Evolutionary conservation across 2,329 filamentous ascomycete genomes (phyloP).

Genomic region (Xylaria sp.): DNA sequence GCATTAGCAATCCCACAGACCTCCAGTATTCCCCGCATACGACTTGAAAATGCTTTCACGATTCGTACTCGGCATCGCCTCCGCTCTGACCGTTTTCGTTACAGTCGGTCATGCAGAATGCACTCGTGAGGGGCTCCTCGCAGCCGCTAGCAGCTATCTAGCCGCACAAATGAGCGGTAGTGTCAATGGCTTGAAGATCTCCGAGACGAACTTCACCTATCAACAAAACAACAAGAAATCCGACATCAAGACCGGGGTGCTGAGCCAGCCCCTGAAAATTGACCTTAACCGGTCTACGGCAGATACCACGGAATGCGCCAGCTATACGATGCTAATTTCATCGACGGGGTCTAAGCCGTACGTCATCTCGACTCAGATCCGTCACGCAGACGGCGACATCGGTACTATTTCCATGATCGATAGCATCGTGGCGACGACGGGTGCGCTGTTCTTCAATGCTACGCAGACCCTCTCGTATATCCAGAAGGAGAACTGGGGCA

Average conservation of each 20-base stretch:
- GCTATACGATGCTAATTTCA: constrained; percentile 53
- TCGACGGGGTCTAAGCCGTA: constrained; percentile 49
- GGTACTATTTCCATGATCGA: constrained; percentile 49
- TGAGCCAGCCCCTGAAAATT: constrained; percentile 44
- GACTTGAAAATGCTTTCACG: constrained; percentile 17
- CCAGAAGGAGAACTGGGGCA: constrained; percentile 50
- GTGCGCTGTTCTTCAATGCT: constrained; percentile 54
- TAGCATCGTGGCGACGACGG: constrained; percentile 52
- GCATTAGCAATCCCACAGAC: not conserved
- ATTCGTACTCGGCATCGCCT: constrained; percentile 20
- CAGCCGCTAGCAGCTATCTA: constrained; percentile 47
- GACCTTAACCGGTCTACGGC: constrained; percentile 47
- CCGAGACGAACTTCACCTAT: constrained; percentile 46
- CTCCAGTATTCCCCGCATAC: not conserved
- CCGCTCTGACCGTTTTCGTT: constrained; percentile 17
- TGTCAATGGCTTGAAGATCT: constrained; percentile 40
- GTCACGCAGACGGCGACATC: constrained; percentile 45
- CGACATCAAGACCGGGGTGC: constrained; percentile 43
- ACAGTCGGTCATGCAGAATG: constrained; percentile 41
- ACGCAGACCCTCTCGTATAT: constrained; percentile 50
- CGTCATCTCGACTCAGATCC: constrained; percentile 52
- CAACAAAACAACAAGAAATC: constrained; percentile 46
- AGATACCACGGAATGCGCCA: constrained; percentile 47
- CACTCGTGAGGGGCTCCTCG: constrained; percentile 46
- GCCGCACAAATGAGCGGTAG: constrained; percentile 44